Base-by-base conservation (phyloP, 345 rosid species). In the Hevea brasiliensis region DNA sequence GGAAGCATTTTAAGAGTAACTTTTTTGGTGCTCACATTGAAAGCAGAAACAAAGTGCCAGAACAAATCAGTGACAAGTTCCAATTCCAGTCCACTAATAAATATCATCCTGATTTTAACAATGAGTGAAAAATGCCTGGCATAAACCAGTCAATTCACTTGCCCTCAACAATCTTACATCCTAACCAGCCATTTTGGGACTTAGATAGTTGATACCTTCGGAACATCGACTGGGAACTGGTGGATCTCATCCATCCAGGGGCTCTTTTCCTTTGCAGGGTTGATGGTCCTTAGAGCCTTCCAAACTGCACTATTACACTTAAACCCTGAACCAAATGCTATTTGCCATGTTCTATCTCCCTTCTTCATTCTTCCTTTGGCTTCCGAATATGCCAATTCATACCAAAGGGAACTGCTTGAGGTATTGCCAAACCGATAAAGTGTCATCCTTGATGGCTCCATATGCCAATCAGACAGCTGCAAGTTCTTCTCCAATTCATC, bases 381-480 rank as follows among this genome's bases (percentile, higher is more conserved):
- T 58, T 89, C 93, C 0, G 77, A 73, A 64, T 89, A 91, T 13
- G 94, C 94, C 63, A 89, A 71, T 78, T 89, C 92, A n/a, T 91
- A 89, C 92, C 91, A 91, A 20, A 89, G 71, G 6, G 89, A 89
- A 83, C 88, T 86, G 60, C 92, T 91, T 0, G 94, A 87, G 6
- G 92, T 89, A 48, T 91, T 89, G 2, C 93, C 94, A 48, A 89
- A 89, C 63, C 97, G 71, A 71, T 86, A 81, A 15, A 91, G 82
- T 23, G 93, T 86, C 97, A 91, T 91, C 74, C 89, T 82, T 5
- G 94, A 87, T 12, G 97, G 97, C 77, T 91, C 97, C 88, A 85
- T 83, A 70, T 86, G 90, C 92, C 90, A 81, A 7, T 89, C 81
- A 0, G 81, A 76, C 0, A 91, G 89, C 21, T 80, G 75, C 24